These are phyloP conservation scores for Pestalotiopsis sp. DNA, from an alignment of 2,329 filamentous ascomycete genomes.

Conservation along the genomic window DNA sequence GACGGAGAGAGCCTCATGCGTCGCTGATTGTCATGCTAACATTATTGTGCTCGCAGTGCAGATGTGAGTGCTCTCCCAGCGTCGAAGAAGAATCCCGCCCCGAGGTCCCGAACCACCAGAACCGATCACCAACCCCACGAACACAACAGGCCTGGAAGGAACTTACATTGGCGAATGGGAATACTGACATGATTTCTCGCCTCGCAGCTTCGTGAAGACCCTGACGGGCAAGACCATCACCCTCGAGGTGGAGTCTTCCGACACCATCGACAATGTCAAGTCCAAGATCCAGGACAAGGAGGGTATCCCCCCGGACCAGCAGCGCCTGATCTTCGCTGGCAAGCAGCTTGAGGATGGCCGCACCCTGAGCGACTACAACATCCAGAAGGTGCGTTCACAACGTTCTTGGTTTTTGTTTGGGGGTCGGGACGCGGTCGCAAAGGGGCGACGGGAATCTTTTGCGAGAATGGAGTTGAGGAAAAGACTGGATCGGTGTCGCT, in stretches of 20 bases:
- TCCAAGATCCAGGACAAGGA: slow-evolving; percentile 99
- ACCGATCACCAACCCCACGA: slow-evolving; percentile 10
- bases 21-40: slow-evolving; percentile 47
- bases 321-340: slow-evolving; percentile 97
- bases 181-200: slow-evolving; percentile 25
- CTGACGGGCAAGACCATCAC: slow-evolving; percentile 99
- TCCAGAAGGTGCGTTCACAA: slow-evolving; percentile 80
- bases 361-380: slow-evolving; percentile 97
- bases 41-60: slow-evolving; percentile 66
- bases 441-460: background rate
- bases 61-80: slow-evolving; percentile 68
- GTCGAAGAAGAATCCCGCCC: slow-evolving; percentile 17
- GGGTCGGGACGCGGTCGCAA: background rate
- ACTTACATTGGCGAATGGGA: slow-evolving; percentile 10
- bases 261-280: slow-evolving; percentile 99
- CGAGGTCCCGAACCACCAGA: slow-evolving; percentile 32
- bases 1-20: slow-evolving; percentile 18
- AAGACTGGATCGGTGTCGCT: background rate
- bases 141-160: background rate
- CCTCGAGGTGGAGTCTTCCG: slow-evolving; percentile 97
- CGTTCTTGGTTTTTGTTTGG: background rate
- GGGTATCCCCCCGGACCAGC: slow-evolving; percentile 96
- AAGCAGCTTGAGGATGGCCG: slow-evolving; percentile 99
- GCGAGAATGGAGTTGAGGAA: background rate
- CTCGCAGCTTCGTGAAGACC: slow-evolving; percentile 96